phyloP scores from a whole-genome alignment of 75 land plant genomes.

The Larix kaempferi region DNA sequence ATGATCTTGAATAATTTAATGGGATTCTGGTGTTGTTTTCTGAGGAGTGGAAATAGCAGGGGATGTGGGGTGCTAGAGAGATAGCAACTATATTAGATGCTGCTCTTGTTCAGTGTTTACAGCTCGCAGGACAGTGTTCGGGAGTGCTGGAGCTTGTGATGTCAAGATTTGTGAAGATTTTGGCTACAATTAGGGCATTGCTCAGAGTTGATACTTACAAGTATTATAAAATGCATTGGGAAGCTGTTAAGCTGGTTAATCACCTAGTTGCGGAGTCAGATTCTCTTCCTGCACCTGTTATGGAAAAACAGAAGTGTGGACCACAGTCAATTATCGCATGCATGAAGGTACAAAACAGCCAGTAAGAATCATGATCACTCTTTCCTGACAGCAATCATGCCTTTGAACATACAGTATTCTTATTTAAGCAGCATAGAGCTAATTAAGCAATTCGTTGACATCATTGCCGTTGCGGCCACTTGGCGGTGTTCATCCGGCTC shows the following conservation, averaged over 20 bases:
- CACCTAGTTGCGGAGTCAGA: conserved; percentile 74
- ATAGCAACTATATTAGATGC: conserved; percentile 78
- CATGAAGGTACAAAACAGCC: conserved; percentile 52
- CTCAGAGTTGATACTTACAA: conserved; percentile 69
- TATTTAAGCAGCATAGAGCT: background rate
- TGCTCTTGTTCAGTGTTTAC: conserved; percentile 76
- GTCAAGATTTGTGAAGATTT: conserved; percentile 79
- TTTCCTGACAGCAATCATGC: background rate
- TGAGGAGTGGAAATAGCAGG: conserved; percentile 31
- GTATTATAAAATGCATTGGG: conserved; percentile 68
- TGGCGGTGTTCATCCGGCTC: conserved; percentile 7
- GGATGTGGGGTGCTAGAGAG: conserved; percentile 61
- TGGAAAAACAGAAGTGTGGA: conserved; percentile 49
- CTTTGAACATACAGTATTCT: background rate
- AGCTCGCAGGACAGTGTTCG: conserved; percentile 65
- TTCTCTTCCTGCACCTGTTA: conserved; percentile 32
- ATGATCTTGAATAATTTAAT: too few relatives aligned
- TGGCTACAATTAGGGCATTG: conserved; percentile 52
- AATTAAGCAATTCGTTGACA: background rate
- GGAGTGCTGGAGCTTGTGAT: conserved; percentile 73
- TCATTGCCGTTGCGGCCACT: background rate
- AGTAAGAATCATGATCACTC: too few relatives aligned
- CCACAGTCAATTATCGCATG: conserved; percentile 81
- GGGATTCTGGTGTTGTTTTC: background rate
- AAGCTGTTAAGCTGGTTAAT: conserved; percentile 72